These are phyloP conservation scores for Botrytis fabae DNA, from an alignment of 2,329 filamentous ascomycete species.

Conservation along the genomic window DNA sequence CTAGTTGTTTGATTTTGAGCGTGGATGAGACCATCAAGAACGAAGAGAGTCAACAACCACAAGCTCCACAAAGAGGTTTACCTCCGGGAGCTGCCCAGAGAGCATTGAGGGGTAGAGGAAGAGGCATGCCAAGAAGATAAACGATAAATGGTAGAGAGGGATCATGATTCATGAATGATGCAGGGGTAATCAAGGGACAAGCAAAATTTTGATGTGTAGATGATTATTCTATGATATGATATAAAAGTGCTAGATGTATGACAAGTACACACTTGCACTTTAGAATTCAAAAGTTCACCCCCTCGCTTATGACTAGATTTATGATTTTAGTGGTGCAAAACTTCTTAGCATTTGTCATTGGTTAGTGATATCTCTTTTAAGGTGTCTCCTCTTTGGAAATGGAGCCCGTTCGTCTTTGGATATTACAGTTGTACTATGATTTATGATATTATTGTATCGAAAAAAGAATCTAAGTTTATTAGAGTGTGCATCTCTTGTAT, in stretches of 20 bases:
- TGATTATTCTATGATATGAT: constrained; percentile 14
- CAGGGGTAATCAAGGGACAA: not conserved
- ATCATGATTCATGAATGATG: constrained; percentile 23
- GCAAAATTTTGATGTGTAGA: constrained; percentile 1
- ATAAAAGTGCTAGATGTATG: constrained; percentile 16
- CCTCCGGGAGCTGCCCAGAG: constrained; percentile 85
- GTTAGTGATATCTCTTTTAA: not conserved
- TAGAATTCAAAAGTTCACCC: constrained; percentile 4
- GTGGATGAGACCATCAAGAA: constrained; percentile 99
- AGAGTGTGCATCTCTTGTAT: not conserved
- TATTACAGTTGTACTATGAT: not conserved
- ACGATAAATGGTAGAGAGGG: constrained; percentile 8
- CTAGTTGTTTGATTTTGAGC: constrained; percentile 89
- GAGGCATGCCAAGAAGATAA: constrained; percentile 75
- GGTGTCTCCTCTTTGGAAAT: not conserved
- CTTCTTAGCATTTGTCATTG: not conserved
- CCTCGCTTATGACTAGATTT: not conserved
- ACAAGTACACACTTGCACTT: not conserved
- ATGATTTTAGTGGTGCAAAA: not conserved
- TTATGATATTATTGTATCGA: not conserved
- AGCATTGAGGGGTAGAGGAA: constrained; percentile 77
- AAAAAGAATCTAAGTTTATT: not conserved
- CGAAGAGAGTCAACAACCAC: constrained; percentile 84
- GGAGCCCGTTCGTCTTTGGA: too few relatives aligned
- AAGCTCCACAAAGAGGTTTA: constrained; percentile 73